Evolutionary conservation across 768 basidiomycete species (phyloP), one percentile per base, ranked within the genome.

Genomic region (Psilocybe tampanensis): DNA sequence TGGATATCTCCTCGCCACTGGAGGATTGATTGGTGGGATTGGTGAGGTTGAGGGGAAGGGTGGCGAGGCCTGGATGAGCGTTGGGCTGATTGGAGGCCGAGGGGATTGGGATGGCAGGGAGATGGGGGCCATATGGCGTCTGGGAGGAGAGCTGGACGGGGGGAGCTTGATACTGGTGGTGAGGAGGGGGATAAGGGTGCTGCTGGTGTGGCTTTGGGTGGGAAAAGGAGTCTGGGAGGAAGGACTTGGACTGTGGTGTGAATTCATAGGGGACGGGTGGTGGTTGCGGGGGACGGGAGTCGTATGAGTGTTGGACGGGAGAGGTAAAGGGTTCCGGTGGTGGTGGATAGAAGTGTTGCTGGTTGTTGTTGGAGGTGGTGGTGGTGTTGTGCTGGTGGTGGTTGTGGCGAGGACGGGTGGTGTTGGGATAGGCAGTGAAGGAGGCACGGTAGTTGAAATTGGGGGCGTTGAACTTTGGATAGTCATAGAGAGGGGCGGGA

Each of bases 1-100:
- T 97, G 11, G 91, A 95, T 45, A 97, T 97, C 66, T 96, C 94
- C 71, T 97, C 95, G 56, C 85, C 84, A 36, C 75, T 70, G 26
- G 68, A 58, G 29, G 67, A 68, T 1, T 67, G 57, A 24, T 62
- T 68, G 32, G 67, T 68, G 2, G 67, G 57, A 24, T 62, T 68
- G 32, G 65, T 57, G 29, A 70, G 56, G 47, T 59, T 59, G 22
- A 71, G 65, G 53, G 69, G 60, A 22, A 65, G 63, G 15, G 68
- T 52, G 9, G 65, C 63, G 15, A 76, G 50, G 42, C 70, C 73
- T 3, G 71, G 53, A 19, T 69, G 58, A 11, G 36, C 4, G 36
- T 61, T 53, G 43, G 56, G 49, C 42, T 66, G 48, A 26, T 60
- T 63, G 24, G 64, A 57, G 47, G 26, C 9, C 3, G 47, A 32